These are phyloP conservation scores for Schizophyllum amplum DNA, from an alignment of 1,284 basidiomycete genomes.

Conservation along the genomic window DNA sequence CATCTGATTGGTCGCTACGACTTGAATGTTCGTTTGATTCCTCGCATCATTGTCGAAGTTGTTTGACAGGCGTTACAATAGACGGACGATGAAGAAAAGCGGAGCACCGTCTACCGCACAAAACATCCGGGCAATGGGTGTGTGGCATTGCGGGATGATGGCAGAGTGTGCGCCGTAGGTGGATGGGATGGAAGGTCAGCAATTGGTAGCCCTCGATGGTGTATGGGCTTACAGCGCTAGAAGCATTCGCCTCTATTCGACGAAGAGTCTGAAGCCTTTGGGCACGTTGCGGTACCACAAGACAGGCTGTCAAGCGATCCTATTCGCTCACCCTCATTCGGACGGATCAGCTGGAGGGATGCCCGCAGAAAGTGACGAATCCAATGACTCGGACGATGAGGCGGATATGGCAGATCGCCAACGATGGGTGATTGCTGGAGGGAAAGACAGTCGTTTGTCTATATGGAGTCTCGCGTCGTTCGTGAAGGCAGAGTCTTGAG, in stretches of 20 bases:
- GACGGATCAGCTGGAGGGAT: not conserved
- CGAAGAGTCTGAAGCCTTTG: constrained; percentile 66
- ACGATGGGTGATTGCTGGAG: constrained; percentile 67
- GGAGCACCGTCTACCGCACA: constrained; percentile 36
- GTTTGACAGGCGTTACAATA: not conserved
- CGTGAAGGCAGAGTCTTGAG: constrained; percentile 23
- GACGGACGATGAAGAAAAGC: not conserved
- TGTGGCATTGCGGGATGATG: constrained; percentile 68
- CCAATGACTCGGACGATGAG: constrained; percentile 32
- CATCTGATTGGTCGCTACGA: constrained; percentile 69
- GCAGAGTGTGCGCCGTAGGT: constrained; percentile 70
- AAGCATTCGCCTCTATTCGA: constrained; percentile 69
- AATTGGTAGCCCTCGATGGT: not conserved
- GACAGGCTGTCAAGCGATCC: constrained; percentile 58
- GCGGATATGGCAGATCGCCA: constrained; percentile 45
- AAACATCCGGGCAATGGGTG: constrained; percentile 74
- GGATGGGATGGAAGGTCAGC: constrained; percentile 86
- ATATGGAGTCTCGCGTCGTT: constrained; percentile 78
- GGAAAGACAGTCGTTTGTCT: constrained; percentile 68
- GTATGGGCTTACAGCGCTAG: not conserved
- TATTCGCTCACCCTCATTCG: constrained; percentile 44
- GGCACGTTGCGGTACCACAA: constrained; percentile 79
- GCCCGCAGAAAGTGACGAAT: constrained; percentile 4
- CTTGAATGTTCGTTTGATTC: constrained; percentile 34
- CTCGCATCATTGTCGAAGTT: not conserved